Evolutionary conservation across 2,329 filamentous ascomycete genomes (phyloP).

Genomic region (Lasiodiplodia gonubiensis): DNA sequence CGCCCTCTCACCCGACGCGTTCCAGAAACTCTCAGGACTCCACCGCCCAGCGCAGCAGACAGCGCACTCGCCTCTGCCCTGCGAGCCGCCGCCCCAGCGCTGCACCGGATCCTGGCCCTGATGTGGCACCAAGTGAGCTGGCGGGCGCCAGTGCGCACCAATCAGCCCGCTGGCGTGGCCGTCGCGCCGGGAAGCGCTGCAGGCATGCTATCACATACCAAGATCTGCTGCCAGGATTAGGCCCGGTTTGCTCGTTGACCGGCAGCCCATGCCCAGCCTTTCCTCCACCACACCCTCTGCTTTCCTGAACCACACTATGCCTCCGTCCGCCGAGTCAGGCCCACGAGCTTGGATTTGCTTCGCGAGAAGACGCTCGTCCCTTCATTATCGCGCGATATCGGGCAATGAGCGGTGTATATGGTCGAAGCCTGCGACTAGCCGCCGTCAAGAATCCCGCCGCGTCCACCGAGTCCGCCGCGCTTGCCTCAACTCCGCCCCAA

Average conservation of each 20-base stretch:
- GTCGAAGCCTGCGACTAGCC: conserved; percentile 1
- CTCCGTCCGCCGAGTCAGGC: conserved; percentile 22
- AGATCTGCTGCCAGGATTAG: conserved; percentile 17
- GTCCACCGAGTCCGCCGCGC: conserved; percentile 4
- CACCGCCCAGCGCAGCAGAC: conserved; percentile 16
- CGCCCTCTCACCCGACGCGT: conserved; percentile 19
- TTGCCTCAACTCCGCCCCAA: conserved; percentile 3
- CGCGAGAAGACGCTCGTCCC: conserved; percentile 25
- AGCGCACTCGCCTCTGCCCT: conserved; percentile 16
- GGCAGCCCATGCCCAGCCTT: conserved; percentile 1
- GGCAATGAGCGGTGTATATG: conserved; percentile 29
- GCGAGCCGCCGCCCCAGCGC: conserved; percentile 8
- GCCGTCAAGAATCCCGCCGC: conserved; percentile 23
- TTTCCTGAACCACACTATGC: conserved; percentile 11
- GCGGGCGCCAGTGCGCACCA: conserved; percentile 16
- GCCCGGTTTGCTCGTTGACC: conserved; percentile 23
- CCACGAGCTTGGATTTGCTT: conserved; percentile 22
- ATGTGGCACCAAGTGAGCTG: conserved; percentile 23
- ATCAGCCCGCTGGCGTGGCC: conserved; percentile 13
- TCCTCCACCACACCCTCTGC: conserved; percentile 15
- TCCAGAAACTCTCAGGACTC: conserved; percentile 15
- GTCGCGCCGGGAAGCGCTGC: conserved; percentile 13
- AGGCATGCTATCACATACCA: conserved; percentile 20
- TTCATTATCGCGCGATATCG: conserved; percentile 28
- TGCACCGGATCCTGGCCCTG: neutral